Base-by-base conservation (phyloP, 2,329 filamentous ascomycete species). In the Nectriaceae sp. region DNA sequence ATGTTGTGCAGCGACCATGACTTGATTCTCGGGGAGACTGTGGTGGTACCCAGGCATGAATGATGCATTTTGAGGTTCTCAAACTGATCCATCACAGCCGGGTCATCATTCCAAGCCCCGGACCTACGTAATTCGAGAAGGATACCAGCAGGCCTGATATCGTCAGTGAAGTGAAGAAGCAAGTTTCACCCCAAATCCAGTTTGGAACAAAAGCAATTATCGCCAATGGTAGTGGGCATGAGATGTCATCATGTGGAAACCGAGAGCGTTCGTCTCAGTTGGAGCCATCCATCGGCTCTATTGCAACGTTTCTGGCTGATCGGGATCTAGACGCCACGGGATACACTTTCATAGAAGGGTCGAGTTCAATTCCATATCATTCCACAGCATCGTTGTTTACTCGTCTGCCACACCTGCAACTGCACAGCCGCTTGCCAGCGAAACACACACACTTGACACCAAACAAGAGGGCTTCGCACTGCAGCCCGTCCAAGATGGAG, bases 401-500 rank as follows among this genome's bases (percentile, higher is more conserved):
- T 37, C 18, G 5, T 21, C 37, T 39, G 5, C 37, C 37, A 39
- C 33, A 15, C 33, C 16, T 6, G 6, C 33, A 15, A 36, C 8
- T 31, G 26, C 33, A 36, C 33, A 36, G 33, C 33, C 33, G 33
- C 11, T 36, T 36, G 33, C 33, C 33, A 36, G 33, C 33, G 33
- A 36, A 18, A 16, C 8, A 18, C 19, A 36, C 8, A 36, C 16
- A 36, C n/a, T n/a, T n/a, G n/a, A n/a, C n/a, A n/a, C n/a, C 16
- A 19, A 36, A 36, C n/a, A 11, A n/a, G 24, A 29, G 33, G 33
- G 8, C 16, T n/a, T 36, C 16, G n/a, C 8, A 18, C 8, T 18
- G 11, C 33, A 16, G 33, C 8, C 8, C 6, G 33, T n/a, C 29
- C 16, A 35, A 41, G 40, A 43, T 50, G 48, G 48, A 50, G 48